Evolutionary conservation across 345 rosid genomes (phyloP), one percentile per base, ranked within the genome.

Genomic region (Psidium guajava): DNA sequence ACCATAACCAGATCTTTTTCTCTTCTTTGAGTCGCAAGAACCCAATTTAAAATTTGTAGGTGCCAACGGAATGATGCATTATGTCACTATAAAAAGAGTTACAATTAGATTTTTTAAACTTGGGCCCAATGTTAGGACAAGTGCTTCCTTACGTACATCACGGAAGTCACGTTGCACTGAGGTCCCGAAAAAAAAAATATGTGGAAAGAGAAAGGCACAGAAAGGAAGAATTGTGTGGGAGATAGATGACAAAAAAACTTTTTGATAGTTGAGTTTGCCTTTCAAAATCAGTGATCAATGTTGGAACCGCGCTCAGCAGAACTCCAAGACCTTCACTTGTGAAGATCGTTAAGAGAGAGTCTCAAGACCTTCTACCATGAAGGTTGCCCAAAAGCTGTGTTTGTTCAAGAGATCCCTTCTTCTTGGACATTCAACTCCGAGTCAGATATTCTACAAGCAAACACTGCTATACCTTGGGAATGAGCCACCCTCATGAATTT

Each of bases 241-340:
- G 64, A 14, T 49, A 82, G 49, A 24, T 7, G 20, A 24, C 83
- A 44, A 11, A 11, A 47, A 49, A 27, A 36, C 52, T 20, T 83
- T 83, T 21, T 85, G 89, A 84, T 89, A 84, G 85, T 83, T 82
- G 85, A 85, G 85, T 87, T 81, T 44, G 87, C 90, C 82, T 87
- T 85, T 87, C 88, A 86, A 83, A 84, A 25, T 55, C 36, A 52
- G 74, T 25, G 80, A 3, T 9, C 11, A 36, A 56, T 42, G 24
- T 2, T 32, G 22, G 77, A 15, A 44, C 27, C 22, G 7, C 12
- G 25, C 25, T 44, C 47, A 18, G 10, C 40, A 69, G 2, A 32
- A 36, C 20, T 36, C 75, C 3, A 3, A 64, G 44, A 32, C 12
- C 3, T 5, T 16, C 44, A 0, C 3, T 32, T 28, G 44, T 5